A percentile compares a stretch with the other conserved stretches of the same genome.
Conservation (phyloP, 305 asterid genomes). For the Rubia peregrina region DNA sequence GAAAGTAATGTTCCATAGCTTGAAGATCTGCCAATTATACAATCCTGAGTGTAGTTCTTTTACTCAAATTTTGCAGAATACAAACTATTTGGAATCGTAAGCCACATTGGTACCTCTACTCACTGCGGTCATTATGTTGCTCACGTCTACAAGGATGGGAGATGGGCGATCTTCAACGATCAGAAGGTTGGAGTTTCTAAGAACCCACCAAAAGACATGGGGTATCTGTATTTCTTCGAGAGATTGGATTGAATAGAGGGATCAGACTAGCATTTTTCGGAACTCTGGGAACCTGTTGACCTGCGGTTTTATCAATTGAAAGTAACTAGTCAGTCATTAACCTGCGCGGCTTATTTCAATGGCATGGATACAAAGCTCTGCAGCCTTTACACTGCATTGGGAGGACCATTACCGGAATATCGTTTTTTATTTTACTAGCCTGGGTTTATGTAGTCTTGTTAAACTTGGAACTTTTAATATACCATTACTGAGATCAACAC, state of each 20-base stretch:
- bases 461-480: no score
- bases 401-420: no score
- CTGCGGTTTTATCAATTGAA: background rate
- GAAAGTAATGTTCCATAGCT: background rate
- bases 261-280: background rate
- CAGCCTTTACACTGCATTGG: no score
- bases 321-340: background rate
- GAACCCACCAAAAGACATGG: constrained; percentile 90
- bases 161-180: constrained; percentile 94
- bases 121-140: constrained; percentile 96
- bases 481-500: no score
- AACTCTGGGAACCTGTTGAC: background rate
- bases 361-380: no score
- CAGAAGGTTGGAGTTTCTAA: constrained; percentile 81
- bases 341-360: no score
- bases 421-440: no score
- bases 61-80: constrained; percentile 45
- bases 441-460: no score
- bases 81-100: constrained; percentile 72
- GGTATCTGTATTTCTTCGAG: constrained; percentile 86
- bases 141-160: constrained; percentile 64
- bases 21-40: background rate
- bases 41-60: background rate
- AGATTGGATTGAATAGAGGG: constrained; percentile 33
- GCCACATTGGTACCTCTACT: constrained; percentile 97